phyloP scores from a whole-genome alignment of 2,329 filamentous ascomycete genomes.

The Penicillium sp. region DNA sequence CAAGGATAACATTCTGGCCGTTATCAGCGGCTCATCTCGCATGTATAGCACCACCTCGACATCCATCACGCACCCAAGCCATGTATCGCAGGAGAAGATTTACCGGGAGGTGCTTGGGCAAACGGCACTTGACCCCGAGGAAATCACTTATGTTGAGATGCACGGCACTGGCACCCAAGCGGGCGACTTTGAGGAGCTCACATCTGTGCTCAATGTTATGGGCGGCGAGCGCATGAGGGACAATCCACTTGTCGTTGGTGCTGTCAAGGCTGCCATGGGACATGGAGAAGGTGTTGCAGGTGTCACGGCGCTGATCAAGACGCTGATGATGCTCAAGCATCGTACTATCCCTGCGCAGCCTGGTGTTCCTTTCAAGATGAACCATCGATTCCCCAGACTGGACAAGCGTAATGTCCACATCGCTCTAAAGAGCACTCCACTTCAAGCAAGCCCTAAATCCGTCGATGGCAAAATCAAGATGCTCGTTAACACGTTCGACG shows the following conservation, averaged over 20 bases:
- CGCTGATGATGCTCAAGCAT: no score
- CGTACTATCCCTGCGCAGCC: no score
- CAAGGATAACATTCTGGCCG: conserved; percentile 49
- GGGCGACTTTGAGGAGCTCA: conserved; percentile 39
- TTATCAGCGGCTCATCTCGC: conserved; percentile 11
- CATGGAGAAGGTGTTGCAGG: conserved; percentile 41
- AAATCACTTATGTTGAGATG: conserved; percentile 43
- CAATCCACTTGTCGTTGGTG: conserved; percentile 33
- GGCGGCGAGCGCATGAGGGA: conserved; percentile 10
- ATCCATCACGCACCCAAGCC: no score
- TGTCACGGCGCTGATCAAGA: no score
- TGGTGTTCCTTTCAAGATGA: no score
- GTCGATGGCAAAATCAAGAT: no score
- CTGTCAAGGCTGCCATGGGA: conserved; percentile 43
- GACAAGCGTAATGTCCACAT: no score
- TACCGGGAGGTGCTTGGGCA: conserved; percentile 41
- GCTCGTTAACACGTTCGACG: no score
- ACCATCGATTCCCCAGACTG: no score
- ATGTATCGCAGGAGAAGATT: conserved; percentile 29
- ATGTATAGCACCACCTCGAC: no score
- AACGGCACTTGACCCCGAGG: conserved; percentile 40
- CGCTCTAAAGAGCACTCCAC: no score
- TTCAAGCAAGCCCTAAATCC: no score
- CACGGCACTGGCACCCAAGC: conserved; percentile 47
- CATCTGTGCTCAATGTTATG: conserved; percentile 34